Evolutionary conservation across 495 filamentous ascomycete species (phyloP), one percentile per base, ranked within the genome.

Genomic region (Annulohypoxylon nitens): DNA sequence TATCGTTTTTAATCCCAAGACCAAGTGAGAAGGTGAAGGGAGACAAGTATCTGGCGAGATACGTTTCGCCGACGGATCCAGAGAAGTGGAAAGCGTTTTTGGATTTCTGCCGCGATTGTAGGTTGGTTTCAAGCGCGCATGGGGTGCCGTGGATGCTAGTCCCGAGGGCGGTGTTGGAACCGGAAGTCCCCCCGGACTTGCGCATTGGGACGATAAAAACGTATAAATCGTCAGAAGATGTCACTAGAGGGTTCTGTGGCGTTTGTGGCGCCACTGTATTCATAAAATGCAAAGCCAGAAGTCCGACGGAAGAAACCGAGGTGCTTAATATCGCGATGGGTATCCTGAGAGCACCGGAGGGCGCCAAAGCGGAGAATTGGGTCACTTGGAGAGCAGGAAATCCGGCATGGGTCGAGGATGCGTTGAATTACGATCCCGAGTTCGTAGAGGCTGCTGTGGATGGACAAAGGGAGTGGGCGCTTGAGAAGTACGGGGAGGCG

Each of bases 231-330:
- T 90, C 86, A 4, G 75, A 82, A 5, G 79, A 76, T 1, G 84
- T 88, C 16, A 84, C 82, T 61, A 79, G 90, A 25, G 84, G 87
- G 51, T 93, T 92, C 75, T 93, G 91, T 71, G 77, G 79, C 0
- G 70, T 55, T 1, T 93, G 91, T 72, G 90, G 90, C 0, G 90
- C 90, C 0, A 90, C 83, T 0, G 85, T 89, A 3, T 91, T 93
- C 45, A 78, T 69, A 37, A 41, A 64, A 8, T 18, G 20, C 47
- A 64, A 61, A 23, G 60, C 69, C 9, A 34, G 75, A 25, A 55
- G 20, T 33, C 51, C 36, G 11, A 50, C 34, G 7, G 77, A 69
- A 25, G 33, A 51, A 33, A 50, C 58, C 14, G 72, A 78, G 11
- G 76, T 89, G 10, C 78, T 90, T 0, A 84, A 88, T 73, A 77